Evolutionary conservation across 1,139 yeast genomes (phyloP).

Genomic region (Taphrina confusa): DNA sequence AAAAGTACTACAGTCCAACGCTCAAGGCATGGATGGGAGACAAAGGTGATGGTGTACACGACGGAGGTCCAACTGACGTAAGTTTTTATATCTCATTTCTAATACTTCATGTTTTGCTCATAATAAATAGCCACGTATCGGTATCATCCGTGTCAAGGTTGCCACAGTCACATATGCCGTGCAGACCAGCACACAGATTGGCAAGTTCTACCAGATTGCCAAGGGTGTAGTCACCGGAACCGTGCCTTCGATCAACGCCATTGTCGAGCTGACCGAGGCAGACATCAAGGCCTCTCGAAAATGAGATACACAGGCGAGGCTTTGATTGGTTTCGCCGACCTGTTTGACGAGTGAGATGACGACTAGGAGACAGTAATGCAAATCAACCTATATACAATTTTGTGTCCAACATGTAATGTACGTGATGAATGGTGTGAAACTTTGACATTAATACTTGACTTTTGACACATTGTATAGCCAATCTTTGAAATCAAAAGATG

Average conservation of each 20-base stretch:
- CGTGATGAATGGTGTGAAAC: neutral
- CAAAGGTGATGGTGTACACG: constrained; percentile 35
- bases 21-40: constrained; percentile 85
- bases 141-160: constrained; percentile 38
- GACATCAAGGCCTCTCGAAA: constrained; percentile 30
- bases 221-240: constrained; percentile 35
- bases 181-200: constrained; percentile 21
- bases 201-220: constrained; percentile 24
- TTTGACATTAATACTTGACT: no score
- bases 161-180: constrained; percentile 39
- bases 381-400: neutral
- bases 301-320: constrained; percentile 10
- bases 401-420: neutral
- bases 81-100: neutral
- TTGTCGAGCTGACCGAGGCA: constrained; percentile 28
- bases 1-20: constrained; percentile 55
- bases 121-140: constrained; percentile 44
- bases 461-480: no score
- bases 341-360: neutral
- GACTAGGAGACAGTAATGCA: neutral
- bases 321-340: neutral
- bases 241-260: constrained; percentile 32
- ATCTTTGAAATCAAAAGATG: neutral
- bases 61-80: constrained; percentile 29
- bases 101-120: constrained; percentile 41